phyloP scores from a whole-genome alignment of 306 rosid species.

The Vicia sativa region DNA sequence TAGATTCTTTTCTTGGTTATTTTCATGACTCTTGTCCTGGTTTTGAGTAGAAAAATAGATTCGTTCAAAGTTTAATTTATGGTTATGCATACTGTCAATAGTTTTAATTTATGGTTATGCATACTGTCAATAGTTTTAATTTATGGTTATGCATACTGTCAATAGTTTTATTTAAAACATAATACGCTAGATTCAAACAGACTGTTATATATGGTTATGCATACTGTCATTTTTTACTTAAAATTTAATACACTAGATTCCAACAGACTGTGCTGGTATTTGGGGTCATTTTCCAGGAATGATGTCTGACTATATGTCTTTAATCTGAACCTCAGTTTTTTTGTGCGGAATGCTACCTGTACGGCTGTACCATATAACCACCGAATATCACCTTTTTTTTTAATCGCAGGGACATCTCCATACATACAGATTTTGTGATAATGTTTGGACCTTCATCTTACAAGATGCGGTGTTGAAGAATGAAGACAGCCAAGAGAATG shows the following conservation, averaged over 20 bases:
- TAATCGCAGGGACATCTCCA: slow-evolving; percentile 87
- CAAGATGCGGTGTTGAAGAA: slow-evolving; percentile 68
- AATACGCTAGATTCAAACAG: neutral
- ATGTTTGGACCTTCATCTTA: slow-evolving; percentile 95
- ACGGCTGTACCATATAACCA: too few species aligned
- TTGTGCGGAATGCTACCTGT: too few species aligned
- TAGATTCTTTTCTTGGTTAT: slow-evolving; percentile 1
- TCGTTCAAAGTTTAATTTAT: neutral
- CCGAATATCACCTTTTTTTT: too few species aligned
- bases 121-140: neutral
- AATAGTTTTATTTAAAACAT: neutral
- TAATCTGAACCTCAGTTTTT: too few species aligned
- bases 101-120: neutral
- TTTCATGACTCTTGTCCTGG: neutral
- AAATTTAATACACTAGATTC: neutral
- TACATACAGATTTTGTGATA: slow-evolving; percentile 95
- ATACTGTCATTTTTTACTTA: neutral
- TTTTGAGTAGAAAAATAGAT: neutral
- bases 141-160: slow-evolving; percentile 1
- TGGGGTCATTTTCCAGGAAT: too few species aligned
- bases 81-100: slow-evolving; percentile 3
- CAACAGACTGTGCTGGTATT: neutral
- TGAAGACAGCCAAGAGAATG: slow-evolving; percentile 68
- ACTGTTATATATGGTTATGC: neutral
- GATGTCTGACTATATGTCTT: too few species aligned